Conservation (phyloP, 768 basidiomycete species). For the Termitomyces sp. region DNA sequence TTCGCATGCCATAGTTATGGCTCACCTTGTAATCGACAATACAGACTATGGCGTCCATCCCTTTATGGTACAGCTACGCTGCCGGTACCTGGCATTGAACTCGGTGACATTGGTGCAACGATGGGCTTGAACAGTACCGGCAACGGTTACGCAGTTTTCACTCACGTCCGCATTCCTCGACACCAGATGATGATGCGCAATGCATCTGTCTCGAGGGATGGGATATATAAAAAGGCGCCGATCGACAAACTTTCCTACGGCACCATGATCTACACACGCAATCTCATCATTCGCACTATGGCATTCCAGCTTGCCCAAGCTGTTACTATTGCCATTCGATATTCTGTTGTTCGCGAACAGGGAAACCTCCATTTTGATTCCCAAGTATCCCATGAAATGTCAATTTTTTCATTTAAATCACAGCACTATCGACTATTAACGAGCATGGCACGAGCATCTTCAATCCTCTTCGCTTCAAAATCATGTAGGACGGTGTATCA, state of each 20-base stretch:
- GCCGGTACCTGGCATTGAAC: slow-evolving; percentile 18
- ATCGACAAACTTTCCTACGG: slow-evolving; percentile 15
- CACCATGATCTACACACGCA: slow-evolving; percentile 17
- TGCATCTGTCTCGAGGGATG: slow-evolving; percentile 13
- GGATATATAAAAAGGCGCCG: slow-evolving; percentile 10
- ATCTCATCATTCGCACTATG: slow-evolving; percentile 8
- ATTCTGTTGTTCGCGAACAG: slow-evolving; percentile 21
- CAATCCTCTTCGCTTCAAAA: slow-evolving; percentile 14
- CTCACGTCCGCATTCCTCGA: slow-evolving; percentile 17
- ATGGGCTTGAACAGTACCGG: slow-evolving; percentile 18
- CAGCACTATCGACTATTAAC: slow-evolving; percentile 17
- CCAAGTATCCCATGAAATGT: slow-evolving; percentile 4
- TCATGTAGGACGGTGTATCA: slow-evolving; percentile 11
- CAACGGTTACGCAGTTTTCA: slow-evolving; percentile 21
- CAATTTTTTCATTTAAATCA: slow-evolving; percentile 18
- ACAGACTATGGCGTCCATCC: not conserved
- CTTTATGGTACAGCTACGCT: slow-evolving; percentile 21
- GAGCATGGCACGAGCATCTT: slow-evolving; percentile 14
- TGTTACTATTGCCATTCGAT: slow-evolving; percentile 18
- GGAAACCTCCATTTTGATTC: slow-evolving; percentile 14
- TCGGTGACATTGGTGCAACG: slow-evolving; percentile 20
- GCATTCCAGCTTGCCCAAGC: slow-evolving; percentile 20
- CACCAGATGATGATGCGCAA: slow-evolving; percentile 18
- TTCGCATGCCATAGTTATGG: slow-evolving; percentile 22
- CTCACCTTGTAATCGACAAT: slow-evolving; percentile 6